Conservation (phyloP, 257 asterid species). For the Gentiana straminea region DNA sequence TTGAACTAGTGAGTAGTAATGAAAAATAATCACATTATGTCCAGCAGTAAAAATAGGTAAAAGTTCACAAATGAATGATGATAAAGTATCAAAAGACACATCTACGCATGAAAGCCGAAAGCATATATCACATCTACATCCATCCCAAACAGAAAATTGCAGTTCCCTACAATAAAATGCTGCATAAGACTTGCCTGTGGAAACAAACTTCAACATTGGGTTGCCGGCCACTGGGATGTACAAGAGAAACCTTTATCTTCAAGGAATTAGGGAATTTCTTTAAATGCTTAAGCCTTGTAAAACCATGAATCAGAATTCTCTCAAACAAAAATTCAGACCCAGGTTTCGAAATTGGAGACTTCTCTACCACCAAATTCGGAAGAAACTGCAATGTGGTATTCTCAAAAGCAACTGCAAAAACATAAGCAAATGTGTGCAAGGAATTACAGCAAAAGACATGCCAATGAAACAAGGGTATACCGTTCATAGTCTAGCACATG, state of each 20-base stretch:
- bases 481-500: neutral
- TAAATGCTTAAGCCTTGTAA: conserved; percentile 48
- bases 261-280: conserved; percentile 53
- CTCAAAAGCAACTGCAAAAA: conserved; percentile 45
- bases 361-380: conserved; percentile 47
- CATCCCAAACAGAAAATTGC: no score
- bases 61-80: no score
- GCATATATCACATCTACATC: no score
- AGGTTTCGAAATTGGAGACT: conserved; percentile 71
- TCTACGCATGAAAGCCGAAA: no score
- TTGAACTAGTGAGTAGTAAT: no score
- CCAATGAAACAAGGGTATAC: neutral
- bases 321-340: conserved; percentile 61
- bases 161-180: neutral
- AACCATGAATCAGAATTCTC: conserved; percentile 64
- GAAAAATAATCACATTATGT: no score
- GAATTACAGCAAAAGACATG: neutral
- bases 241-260: conserved; percentile 47
- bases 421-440: neutral
- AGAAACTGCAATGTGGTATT: conserved; percentile 36
- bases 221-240: conserved; percentile 28
- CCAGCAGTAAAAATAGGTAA: no score
- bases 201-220: conserved; percentile 60
- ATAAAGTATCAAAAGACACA: no score
- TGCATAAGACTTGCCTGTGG: conserved; percentile 57